Conservation (phyloP, 805 yeast species). For the Metschnikowia lachancei region DNA sequence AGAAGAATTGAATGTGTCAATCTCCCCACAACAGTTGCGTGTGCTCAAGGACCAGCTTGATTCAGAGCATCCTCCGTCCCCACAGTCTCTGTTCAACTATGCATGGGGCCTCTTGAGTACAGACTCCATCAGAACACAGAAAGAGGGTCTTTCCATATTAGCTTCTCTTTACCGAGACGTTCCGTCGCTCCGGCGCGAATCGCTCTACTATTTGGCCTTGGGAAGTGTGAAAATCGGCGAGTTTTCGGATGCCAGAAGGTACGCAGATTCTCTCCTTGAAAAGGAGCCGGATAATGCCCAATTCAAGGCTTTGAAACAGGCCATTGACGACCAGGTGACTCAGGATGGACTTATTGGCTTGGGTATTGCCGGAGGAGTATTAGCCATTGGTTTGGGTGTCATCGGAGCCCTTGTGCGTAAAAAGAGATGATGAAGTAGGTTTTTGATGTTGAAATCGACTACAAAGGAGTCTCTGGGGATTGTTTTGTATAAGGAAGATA, state of each 20-base stretch:
- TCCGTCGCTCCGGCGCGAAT: slow-evolving; percentile 83
- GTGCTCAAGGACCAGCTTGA: slow-evolving; percentile 74
- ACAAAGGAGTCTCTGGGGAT: no score
- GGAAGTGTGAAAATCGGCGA: slow-evolving; percentile 90
- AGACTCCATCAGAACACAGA: slow-evolving; percentile 56
- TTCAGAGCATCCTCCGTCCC: slow-evolving; percentile 77
- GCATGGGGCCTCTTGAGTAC: slow-evolving; percentile 96
- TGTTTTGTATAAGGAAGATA: no score
- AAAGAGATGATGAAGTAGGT: slow-evolving; percentile 24
- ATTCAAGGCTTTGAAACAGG: slow-evolving; percentile 64
- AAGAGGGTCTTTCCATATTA: slow-evolving; percentile 74
- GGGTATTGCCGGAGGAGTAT: slow-evolving; percentile 79
- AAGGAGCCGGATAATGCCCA: slow-evolving; percentile 86
- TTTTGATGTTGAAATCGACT: no score
- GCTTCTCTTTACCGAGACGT: slow-evolving; percentile 69
- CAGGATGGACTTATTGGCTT: slow-evolving; percentile 86
- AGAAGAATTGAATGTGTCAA: slow-evolving; percentile 47
- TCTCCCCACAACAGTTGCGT: slow-evolving; percentile 71
- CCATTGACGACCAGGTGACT: slow-evolving; percentile 81
- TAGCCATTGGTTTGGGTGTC: slow-evolving; percentile 79
- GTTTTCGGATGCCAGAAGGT: slow-evolving; percentile 78
- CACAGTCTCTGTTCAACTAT: slow-evolving; percentile 86
- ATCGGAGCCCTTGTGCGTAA: slow-evolving; percentile 41
- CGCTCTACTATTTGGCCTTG: slow-evolving; percentile 79
- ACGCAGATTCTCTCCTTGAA: slow-evolving; percentile 69